Percentiles rank a stretch among this genome's conserved stretches.
Conservation (phyloP, 2,329 filamentous ascomycete species). For the Sporothrix brunneoviolacea region DNA sequence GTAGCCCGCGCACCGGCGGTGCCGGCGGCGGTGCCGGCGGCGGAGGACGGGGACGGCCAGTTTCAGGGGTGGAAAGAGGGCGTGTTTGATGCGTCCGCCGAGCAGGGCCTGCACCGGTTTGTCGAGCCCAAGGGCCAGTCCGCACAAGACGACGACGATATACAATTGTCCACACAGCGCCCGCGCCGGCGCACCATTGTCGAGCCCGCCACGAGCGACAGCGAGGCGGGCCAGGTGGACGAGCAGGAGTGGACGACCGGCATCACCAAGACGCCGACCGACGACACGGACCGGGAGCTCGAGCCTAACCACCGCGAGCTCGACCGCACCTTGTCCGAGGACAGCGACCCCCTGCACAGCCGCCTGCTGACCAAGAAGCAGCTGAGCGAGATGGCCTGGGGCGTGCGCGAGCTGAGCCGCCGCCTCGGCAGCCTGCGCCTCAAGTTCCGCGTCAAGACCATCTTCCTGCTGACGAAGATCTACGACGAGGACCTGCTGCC, state of each 20-base stretch:
- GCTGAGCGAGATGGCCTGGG: slow-evolving; percentile 93
- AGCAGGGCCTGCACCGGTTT: slow-evolving; percentile 24
- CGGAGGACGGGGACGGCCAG: no score
- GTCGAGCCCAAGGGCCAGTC: slow-evolving; percentile 30
- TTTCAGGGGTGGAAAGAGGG: no score
- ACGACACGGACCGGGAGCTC: slow-evolving; percentile 31
- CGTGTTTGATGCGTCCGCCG: slow-evolving; percentile 21
- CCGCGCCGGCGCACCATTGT: slow-evolving; percentile 23
- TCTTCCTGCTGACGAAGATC: slow-evolving; percentile 89
- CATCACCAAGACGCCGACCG: slow-evolving; percentile 31
- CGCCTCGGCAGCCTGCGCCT: slow-evolving; percentile 77
- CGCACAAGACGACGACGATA: no score
- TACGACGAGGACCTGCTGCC: slow-evolving; percentile 74
- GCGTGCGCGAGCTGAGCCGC: slow-evolving; percentile 83
- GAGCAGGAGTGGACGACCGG: slow-evolving; percentile 48
- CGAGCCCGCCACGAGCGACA: slow-evolving; percentile 36
- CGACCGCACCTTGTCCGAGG: not conserved
- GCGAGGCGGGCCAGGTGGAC: slow-evolving; percentile 46
- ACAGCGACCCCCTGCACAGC: slow-evolving; percentile 39
- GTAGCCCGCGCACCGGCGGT: no score
- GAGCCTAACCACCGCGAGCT: slow-evolving; percentile 34
- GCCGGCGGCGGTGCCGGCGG: no score
- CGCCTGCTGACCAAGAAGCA: slow-evolving; percentile 92
- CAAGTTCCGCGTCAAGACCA: slow-evolving; percentile 70
- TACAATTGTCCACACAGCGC: slow-evolving; percentile 4